Base-by-base conservation (phyloP, 164 flowering plant species). In the Stephania cephalantha region DNA sequence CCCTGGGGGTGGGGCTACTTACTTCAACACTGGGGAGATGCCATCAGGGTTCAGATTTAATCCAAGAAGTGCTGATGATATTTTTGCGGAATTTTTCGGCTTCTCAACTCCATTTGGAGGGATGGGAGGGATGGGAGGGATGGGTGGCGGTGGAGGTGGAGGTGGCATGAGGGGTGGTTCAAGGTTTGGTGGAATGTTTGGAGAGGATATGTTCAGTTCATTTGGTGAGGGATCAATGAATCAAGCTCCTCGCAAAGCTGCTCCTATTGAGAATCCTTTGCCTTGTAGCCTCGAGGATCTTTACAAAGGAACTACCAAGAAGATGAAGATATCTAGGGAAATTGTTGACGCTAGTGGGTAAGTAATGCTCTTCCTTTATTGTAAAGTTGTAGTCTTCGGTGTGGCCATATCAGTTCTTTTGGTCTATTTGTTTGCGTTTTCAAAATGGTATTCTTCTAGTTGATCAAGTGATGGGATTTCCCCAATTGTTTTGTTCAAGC, bases 251-350 rank as follows among this genome's bases (percentile, higher is more conserved):
- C 79, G 87, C 12, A 89, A 89, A 71, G 85, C 83, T 8, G 71
- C 84, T 35, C 84, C 89, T 3, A 82, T 87, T n/a, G 90, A 86
- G 78, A 86, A 79, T 15, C 65, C 6, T 5, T 69, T 89, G 79
- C 87, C 88, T n/a, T 87, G 90, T 75, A 85, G 82, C 46, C 84
- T 89, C 4, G 92, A 89, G 72, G 92, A 89, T 20, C 84, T 89
- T n/a, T 89, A 85, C 53, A 86, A 83, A 74, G 91, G 91, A 9
- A 83, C 88, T 7, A 84, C 89, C 46, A 88, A 85, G 85, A 85
- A 83, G 85, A 87, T 87, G 92, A 86, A 89, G 80, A 89, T 89
- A 17, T 85, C 92, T 4, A 82, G 90, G 69, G 86, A 87, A 72
- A 83, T 89, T 70, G 80, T 77, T 30, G 90, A 87, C 85, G 77